Conservation (phyloP, 2,329 filamentous ascomycete genomes). For the Amauroascus niger region DNA sequence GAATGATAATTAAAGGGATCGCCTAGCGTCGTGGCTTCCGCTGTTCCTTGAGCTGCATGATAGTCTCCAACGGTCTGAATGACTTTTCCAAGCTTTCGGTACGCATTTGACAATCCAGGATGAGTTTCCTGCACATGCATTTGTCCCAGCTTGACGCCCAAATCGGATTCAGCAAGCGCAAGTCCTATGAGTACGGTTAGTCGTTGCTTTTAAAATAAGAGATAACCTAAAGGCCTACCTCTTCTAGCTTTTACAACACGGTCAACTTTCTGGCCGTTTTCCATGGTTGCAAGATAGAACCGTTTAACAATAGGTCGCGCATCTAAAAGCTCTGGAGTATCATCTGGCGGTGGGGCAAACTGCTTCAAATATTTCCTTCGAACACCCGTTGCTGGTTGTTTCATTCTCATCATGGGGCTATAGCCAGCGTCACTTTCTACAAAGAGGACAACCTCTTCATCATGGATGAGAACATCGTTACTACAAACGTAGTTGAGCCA, state of each 20-base stretch:
- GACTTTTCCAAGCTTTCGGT: slow-evolving; percentile 87
- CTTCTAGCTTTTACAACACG: slow-evolving; percentile 82
- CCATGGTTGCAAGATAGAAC: slow-evolving; percentile 93
- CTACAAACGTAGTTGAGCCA: slow-evolving; percentile 92
- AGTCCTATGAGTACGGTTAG: slow-evolving; percentile 50
- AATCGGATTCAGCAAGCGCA: slow-evolving; percentile 82
- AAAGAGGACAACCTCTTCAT: slow-evolving; percentile 95
- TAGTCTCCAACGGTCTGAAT: slow-evolving; percentile 91
- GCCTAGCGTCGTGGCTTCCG: slow-evolving; percentile 86
- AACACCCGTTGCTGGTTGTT: slow-evolving; percentile 92
- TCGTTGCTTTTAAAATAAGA: not conserved
- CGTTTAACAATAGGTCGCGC: slow-evolving; percentile 85
- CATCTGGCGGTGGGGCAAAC: slow-evolving; percentile 92
- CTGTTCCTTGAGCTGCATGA: slow-evolving; percentile 91
- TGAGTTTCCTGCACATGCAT: slow-evolving; percentile 90
- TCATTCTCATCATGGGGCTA: slow-evolving; percentile 87
- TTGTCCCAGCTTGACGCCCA: slow-evolving; percentile 76
- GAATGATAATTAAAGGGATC: slow-evolving; percentile 94
- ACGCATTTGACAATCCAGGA: slow-evolving; percentile 75
- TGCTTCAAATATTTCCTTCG: slow-evolving; percentile 94
- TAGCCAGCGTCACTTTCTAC: slow-evolving; percentile 99
- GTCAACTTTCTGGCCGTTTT: slow-evolving; percentile 93
- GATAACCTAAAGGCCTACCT: slow-evolving; percentile 49
- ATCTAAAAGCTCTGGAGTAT: slow-evolving; percentile 86
- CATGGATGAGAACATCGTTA: slow-evolving; percentile 84